Base-by-base conservation (phyloP, 2,329 filamentous ascomycete species). In the Orbilia ellipsospora region DNA sequence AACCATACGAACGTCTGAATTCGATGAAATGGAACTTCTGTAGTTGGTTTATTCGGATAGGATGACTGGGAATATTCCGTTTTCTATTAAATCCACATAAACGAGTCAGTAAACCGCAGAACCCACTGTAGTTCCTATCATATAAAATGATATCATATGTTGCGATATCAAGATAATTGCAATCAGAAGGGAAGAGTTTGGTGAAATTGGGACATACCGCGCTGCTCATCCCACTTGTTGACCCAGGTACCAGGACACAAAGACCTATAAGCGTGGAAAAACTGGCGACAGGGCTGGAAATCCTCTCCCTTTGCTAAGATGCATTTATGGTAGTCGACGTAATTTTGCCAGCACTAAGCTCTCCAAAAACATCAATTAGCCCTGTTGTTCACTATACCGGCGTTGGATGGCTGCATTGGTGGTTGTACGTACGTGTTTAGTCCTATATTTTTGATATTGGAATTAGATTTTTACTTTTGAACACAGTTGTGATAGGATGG, bases 341-440 rank as follows among this genome's bases (percentile, higher is more conserved):
- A 99, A 89, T 99, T 99, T 85, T 99, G 96, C 95, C 95, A 99
- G 92, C 95, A 99, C 90, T 99, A 94, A 91, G 97, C 23, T 97
- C 86, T 20, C 57, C 76, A 73, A 79, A 62, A 42, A 18, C 16
- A 23, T 56, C 15, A 61, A n/a, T 36, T 10, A 36, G 31, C 31
- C 10, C 31, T 36, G 5, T 36, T 36, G 8, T 36, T 7, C 10
- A 36, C 10, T 36, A 36, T 36, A 36, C 8, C 10, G 31, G 23
- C 4, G 23, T 23, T 2, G 23, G 23, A 4, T 23, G 23, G 4
- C 23, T 23, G 4, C 23, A 23, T 23, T 23, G 23, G 23, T 23
- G 23, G 23, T 23, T 23, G 23, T 23, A 78, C 78, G 73, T 73
- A 78, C 78, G 69, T 80, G 79, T 77, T 80, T 80, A 48, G 79